Evolutionary conservation across 192 early-diverging fungal genomes (phyloP).

Genomic region (Coemansia sp.): DNA sequence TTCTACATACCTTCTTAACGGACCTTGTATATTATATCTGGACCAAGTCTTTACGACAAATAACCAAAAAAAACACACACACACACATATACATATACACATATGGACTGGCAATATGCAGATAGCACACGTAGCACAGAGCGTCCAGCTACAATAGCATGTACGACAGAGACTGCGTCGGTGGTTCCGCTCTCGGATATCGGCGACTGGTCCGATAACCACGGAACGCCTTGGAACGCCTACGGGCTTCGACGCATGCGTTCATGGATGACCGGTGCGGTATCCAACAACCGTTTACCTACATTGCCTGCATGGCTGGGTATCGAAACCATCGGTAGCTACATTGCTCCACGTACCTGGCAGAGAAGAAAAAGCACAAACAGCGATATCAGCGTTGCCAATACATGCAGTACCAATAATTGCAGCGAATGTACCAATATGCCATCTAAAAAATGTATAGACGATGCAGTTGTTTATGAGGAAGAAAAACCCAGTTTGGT

Average conservation of each 20-base stretch:
- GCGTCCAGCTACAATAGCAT: slow-evolving; percentile 33
- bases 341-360: slow-evolving; percentile 9
- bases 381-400: neutral
- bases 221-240: slow-evolving; percentile 12
- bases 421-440: neutral
- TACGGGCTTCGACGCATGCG: slow-evolving; percentile 30
- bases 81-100: neutral
- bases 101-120: slow-evolving; percentile 5
- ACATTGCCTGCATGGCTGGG: slow-evolving; percentile 25
- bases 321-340: slow-evolving; percentile 15
- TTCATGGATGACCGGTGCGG: slow-evolving; percentile 36
- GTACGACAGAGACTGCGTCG: slow-evolving; percentile 17
- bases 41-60: too few species aligned
- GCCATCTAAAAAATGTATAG: neutral
- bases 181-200: slow-evolving; percentile 22
- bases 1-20: too few species aligned
- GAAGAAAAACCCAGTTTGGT: slow-evolving; percentile 2
- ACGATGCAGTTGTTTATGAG: neutral
- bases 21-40: too few species aligned
- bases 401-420: neutral
- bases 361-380: neutral
- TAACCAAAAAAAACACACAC: neutral
- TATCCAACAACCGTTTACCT: slow-evolving; percentile 10
- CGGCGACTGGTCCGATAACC: slow-evolving; percentile 20
- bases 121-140: slow-evolving; percentile 16